Conservation (phyloP, 2,329 filamentous ascomycete species). For the Pyrenochaeta sp. region DNA sequence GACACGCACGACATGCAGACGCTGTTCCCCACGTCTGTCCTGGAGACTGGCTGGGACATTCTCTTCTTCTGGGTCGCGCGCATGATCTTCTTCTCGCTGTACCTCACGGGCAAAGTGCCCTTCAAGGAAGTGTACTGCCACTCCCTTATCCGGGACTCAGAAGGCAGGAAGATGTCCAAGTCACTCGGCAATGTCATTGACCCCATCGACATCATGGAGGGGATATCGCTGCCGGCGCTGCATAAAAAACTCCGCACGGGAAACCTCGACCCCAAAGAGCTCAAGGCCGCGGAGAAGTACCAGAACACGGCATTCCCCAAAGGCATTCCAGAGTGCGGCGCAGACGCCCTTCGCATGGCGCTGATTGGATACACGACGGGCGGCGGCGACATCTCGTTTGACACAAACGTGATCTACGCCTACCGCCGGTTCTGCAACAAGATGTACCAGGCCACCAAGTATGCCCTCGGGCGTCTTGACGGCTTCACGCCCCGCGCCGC, state of each 20-base stretch:
- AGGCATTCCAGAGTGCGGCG: slow-evolving; percentile 89
- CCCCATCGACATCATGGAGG: slow-evolving; percentile 89
- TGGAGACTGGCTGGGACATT: slow-evolving; percentile 98
- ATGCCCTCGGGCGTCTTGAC: slow-evolving; percentile 79
- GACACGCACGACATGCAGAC: slow-evolving; percentile 80
- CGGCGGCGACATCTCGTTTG: slow-evolving; percentile 82
- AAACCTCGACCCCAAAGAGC: slow-evolving; percentile 84
- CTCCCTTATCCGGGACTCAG: slow-evolving; percentile 88
- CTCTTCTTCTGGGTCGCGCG: slow-evolving; percentile 92
- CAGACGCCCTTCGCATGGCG: slow-evolving; percentile 81
- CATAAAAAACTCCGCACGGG: slow-evolving; percentile 82
- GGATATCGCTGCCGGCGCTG: slow-evolving; percentile 79
- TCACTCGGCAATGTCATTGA: slow-evolving; percentile 95
- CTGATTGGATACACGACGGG: slow-evolving; percentile 85
- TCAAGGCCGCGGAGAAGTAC: slow-evolving; percentile 88
- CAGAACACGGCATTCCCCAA: slow-evolving; percentile 94
- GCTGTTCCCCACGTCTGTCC: slow-evolving; percentile 81
- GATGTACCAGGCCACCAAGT: slow-evolving; percentile 96
- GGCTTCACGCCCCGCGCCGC: slow-evolving; percentile 70
- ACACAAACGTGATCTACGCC: slow-evolving; percentile 90
- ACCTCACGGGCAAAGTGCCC: slow-evolving; percentile 88
- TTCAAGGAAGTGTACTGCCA: slow-evolving; percentile 98
- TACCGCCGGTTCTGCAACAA: slow-evolving; percentile 86
- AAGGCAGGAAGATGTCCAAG: slow-evolving; percentile 97
- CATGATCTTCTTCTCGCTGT: slow-evolving; percentile 94